phyloP scores from a whole-genome alignment of 331 rosid genomes.

The Arachis monticola region DNA sequence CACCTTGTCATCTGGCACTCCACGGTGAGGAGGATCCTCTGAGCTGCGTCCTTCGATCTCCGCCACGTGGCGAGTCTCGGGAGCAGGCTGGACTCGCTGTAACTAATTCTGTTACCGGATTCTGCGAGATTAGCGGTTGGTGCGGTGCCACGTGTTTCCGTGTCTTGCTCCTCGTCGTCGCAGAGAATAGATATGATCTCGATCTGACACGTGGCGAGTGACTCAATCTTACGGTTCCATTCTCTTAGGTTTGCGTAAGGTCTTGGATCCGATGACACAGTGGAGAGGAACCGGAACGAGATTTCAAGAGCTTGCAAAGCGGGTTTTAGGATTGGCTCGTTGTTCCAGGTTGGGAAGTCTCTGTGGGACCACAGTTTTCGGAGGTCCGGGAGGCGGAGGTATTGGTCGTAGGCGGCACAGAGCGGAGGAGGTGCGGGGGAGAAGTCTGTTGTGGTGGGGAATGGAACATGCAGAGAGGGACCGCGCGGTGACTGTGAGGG shows the following conservation, averaged over 20 bases:
- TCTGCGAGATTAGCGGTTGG: conserved; percentile 61
- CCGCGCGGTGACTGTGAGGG: conserved; percentile 39
- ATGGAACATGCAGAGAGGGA: conserved; percentile 48
- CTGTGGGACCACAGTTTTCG: conserved; percentile 58
- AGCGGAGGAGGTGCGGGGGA: conserved; percentile 57
- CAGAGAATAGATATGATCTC: conserved; percentile 68
- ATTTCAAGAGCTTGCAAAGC: conserved; percentile 75
- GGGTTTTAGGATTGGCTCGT: conserved; percentile 72
- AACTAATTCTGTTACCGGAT: conserved; percentile 38
- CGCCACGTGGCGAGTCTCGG: conserved; percentile 82
- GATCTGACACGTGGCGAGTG: conserved; percentile 58
- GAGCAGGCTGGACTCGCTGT: conserved; percentile 72
- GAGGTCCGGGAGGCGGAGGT: conserved; percentile 73
- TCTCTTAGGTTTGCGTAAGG: conserved; percentile 73
- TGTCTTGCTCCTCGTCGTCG: conserved; percentile 64
- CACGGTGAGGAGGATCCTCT: conserved; percentile 65
- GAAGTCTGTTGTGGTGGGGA: conserved; percentile 54
- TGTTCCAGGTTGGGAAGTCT: conserved; percentile 68
- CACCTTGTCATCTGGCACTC: conserved; percentile 82
- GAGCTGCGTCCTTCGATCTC: conserved; percentile 59
- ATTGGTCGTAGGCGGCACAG: conserved; percentile 71
- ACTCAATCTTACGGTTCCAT: conserved; percentile 68
- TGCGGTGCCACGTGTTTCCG: conserved; percentile 55
- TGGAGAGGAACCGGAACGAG: conserved; percentile 74
- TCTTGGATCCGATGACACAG: conserved; percentile 65